Percentiles rank a stretch among this genome's conserved stretches.
Evolutionary conservation across 1,284 basidiomycete genomes (phyloP).

Genomic region (Ceraceosorus bombacis): DNA sequence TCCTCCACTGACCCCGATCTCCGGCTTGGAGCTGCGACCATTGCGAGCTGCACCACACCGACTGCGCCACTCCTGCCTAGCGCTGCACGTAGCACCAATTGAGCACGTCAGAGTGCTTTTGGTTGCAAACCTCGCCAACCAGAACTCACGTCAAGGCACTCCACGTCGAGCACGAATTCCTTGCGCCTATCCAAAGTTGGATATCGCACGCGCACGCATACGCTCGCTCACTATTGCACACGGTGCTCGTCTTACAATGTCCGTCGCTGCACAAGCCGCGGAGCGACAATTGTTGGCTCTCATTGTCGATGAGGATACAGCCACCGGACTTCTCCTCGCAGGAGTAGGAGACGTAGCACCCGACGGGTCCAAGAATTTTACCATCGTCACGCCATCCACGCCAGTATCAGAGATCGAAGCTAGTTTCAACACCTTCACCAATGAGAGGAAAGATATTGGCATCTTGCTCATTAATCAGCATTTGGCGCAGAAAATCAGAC

Average conservation of each 20-base stretch:
- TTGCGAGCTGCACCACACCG: too few relatives aligned
- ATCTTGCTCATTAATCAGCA: slow-evolving; percentile 48
- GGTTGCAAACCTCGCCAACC: too few relatives aligned
- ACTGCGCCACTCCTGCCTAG: too few relatives aligned
- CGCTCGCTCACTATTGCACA: too few relatives aligned
- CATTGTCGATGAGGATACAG: slow-evolving; percentile 45
- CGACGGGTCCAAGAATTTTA: slow-evolving; percentile 43
- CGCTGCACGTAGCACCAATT: too few relatives aligned
- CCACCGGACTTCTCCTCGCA: slow-evolving; percentile 46
- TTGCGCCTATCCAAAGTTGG: too few relatives aligned
- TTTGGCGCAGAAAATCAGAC: slow-evolving; percentile 77
- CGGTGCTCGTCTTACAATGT: not conserved
- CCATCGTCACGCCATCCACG: slow-evolving; percentile 38
- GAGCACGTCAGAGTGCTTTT: too few relatives aligned
- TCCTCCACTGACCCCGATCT: too few relatives aligned
- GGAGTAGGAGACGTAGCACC: slow-evolving; percentile 40
- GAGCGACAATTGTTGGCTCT: slow-evolving; percentile 35
- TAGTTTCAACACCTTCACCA: slow-evolving; percentile 35
- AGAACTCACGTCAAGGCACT: too few relatives aligned
- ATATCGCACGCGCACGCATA: too few relatives aligned
- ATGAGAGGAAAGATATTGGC: slow-evolving; percentile 43
- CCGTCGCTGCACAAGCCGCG: slow-evolving; percentile 16
- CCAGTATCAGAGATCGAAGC: slow-evolving; percentile 42
- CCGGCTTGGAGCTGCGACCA: too few relatives aligned
- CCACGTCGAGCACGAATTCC: too few relatives aligned